A percentile compares a stretch with the other conserved stretches of the same genome.
Evolutionary conservation across 371 early-diverging fungal genomes (phyloP).

Genomic region (Cokeromyces recurvatus): DNA sequence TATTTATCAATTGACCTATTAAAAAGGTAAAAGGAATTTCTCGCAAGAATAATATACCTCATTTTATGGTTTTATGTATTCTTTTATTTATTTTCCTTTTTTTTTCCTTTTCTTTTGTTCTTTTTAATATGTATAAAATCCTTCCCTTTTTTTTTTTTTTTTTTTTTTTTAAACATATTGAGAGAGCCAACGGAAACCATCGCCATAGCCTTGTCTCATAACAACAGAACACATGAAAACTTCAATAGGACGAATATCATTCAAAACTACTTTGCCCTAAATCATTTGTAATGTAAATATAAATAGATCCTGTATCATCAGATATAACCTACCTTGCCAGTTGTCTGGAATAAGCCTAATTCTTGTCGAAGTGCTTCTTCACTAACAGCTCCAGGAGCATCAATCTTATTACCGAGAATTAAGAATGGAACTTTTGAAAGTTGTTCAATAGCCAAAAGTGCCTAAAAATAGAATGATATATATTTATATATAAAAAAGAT

Average conservation of each 20-base stretch:
- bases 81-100: no score
- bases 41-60: no score
- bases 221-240: slow-evolving; percentile 98
- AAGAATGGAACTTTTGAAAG: slow-evolving; percentile 89
- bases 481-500: no score
- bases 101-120: no score
- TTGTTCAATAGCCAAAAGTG: slow-evolving; percentile 89
- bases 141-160: no score
- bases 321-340: slow-evolving; percentile 71
- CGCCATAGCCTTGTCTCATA: slow-evolving; percentile 96
- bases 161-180: slow-evolving; percentile 81
- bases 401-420: slow-evolving; percentile 97
- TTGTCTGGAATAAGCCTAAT: slow-evolving; percentile 91
- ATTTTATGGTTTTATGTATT: no score
- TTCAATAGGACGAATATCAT: slow-evolving; percentile 92
- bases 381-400: slow-evolving; percentile 88
- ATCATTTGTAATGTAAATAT: not conserved
- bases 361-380: slow-evolving; percentile 86
- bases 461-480: slow-evolving; percentile 36
- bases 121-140: no score
- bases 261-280: slow-evolving; percentile 84
- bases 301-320: not conserved
- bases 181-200: slow-evolving; percentile 93
- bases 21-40: no score
- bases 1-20: no score